Percentiles rank a stretch among this genome's conserved stretches.
phyloP scores from a whole-genome alignment of 305 asterid species.

The Ajuga reptans region DNA sequence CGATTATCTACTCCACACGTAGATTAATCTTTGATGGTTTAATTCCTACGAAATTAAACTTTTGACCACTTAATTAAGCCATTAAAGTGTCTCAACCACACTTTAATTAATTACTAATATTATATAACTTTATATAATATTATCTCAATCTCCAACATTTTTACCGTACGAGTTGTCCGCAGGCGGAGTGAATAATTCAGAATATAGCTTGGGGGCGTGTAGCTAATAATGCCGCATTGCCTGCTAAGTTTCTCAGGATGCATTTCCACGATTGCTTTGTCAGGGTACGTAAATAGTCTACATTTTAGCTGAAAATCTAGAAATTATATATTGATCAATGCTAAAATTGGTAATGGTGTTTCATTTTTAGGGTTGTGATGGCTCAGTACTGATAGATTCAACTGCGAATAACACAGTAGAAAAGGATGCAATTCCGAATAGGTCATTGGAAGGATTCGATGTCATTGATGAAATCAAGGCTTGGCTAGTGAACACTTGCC shows the following conservation, averaged over 20 bases:
- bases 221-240: slow-evolving; percentile 15
- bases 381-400: slow-evolving; percentile 36
- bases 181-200: background rate
- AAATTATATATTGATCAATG: too few relatives aligned
- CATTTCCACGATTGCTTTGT: slow-evolving; percentile 55
- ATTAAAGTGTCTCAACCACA: too few relatives aligned
- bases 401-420: slow-evolving; percentile 27
- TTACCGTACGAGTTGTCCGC: background rate
- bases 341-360: too few relatives aligned
- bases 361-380: slow-evolving; percentile 42
- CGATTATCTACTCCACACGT: too few relatives aligned
- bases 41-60: too few relatives aligned
- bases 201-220: background rate
- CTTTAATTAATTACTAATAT: too few relatives aligned
- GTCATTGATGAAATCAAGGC: slow-evolving; percentile 40
- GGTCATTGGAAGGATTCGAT: slow-evolving; percentile 33
- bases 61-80: too few relatives aligned
- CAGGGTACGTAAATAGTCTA: slow-evolving; percentile 29
- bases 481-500: slow-evolving; percentile 28
- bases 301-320: too few relatives aligned
- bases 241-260: slow-evolving; percentile 42
- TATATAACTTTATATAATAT: too few relatives aligned
- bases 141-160: too few relatives aligned
- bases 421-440: slow-evolving; percentile 40
- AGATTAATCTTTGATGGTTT: too few relatives aligned